phyloP scores from a whole-genome alignment of 805 yeast species.

The Barnettozyma wickerhamii region DNA sequence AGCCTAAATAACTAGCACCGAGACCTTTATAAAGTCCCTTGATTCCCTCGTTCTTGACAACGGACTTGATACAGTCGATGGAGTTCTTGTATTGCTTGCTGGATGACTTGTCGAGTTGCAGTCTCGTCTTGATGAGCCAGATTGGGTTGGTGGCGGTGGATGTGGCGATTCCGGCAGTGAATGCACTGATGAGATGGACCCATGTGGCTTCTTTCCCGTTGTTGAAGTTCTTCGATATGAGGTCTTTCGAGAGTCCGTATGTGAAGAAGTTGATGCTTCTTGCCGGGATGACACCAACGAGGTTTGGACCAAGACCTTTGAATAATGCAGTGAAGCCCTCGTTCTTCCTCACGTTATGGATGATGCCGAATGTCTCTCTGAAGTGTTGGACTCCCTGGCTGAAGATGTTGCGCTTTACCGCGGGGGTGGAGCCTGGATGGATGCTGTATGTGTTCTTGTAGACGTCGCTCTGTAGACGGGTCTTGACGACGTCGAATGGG shows the following conservation, averaged over 20 bases:
- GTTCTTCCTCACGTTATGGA: conserved; percentile 57
- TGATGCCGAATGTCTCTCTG: conserved; percentile 72
- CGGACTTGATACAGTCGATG: conserved; percentile 73
- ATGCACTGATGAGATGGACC: conserved; percentile 83
- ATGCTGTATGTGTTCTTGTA: conserved; percentile 51
- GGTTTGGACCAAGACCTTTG: conserved; percentile 93
- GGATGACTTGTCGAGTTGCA: conserved; percentile 81
- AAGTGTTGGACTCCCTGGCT: conserved; percentile 64
- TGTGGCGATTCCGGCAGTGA: conserved; percentile 89
- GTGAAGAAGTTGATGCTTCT: conserved; percentile 95
- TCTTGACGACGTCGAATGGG: conserved; percentile 94
- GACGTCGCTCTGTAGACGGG: conserved; percentile 88
- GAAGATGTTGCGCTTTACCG: conserved; percentile 18
- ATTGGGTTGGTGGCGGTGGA: conserved; percentile 97
- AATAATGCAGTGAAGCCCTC: conserved; percentile 89
- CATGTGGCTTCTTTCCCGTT: conserved; percentile 75
- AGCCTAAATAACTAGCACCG: conserved; percentile 91
- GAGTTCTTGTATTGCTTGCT: conserved; percentile 71
- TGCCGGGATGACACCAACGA: conserved; percentile 98
- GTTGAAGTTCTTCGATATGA: conserved; percentile 62
- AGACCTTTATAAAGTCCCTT: conserved; percentile 83
- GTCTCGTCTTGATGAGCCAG: conserved; percentile 92
- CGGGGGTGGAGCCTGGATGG: neutral
- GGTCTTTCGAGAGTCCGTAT: conserved; percentile 87
- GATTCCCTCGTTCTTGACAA: conserved; percentile 73